Evolutionary conservation across 2,329 filamentous ascomycete species (phyloP), one percentile per base, ranked within the genome.

Genomic region (Fusarium sp.): DNA sequence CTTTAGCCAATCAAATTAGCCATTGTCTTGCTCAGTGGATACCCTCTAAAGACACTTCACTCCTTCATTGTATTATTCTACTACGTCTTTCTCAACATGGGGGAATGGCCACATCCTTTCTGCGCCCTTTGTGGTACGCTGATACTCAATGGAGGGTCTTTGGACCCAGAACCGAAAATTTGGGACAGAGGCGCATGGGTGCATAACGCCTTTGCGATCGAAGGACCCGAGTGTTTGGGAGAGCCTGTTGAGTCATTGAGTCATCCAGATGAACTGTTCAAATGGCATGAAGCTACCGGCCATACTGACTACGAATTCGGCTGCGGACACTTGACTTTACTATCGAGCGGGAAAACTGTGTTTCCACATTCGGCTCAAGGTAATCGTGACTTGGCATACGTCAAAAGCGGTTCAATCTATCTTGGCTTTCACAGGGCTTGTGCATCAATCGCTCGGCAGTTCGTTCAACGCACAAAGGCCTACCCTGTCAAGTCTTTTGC

Each of bases 391-490:
- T 12, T 29, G n/a, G 18, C 48, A 1, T 20, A 22, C 1, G 22
- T 29, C 15, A 12, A 41, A 34, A 40, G 25, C 15, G 49, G 38
- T 16, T 8, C 15, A 15, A 13, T 54, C n/a, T 54, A 43, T 30
- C n/a, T 24, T n/a, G 51, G 38, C 8, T 54, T 54, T n/a, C 51
- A 54, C n/a, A 54, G 15, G 4, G 25, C 51, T 30, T 54, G 51
- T 25, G 25, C n/a, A 18, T 44, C 27, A 18, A 32, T 54, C 4
- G 38, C 38, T 30, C 40, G 38, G 16, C 25, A 25, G 10, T 54
- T 43, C 38, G 6, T 43, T 6, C 25, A 9, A 3, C n/a, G n/a
- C 24, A 16, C 51, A 30, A 16, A 5, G 7, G 7, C 6, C 8
- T 24, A n/a, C 12, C 8, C 18, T 15, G 13, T 54, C n/a, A 30